Base-by-base conservation (phyloP, 441 rosid species). In the Mallotus japonicus region DNA sequence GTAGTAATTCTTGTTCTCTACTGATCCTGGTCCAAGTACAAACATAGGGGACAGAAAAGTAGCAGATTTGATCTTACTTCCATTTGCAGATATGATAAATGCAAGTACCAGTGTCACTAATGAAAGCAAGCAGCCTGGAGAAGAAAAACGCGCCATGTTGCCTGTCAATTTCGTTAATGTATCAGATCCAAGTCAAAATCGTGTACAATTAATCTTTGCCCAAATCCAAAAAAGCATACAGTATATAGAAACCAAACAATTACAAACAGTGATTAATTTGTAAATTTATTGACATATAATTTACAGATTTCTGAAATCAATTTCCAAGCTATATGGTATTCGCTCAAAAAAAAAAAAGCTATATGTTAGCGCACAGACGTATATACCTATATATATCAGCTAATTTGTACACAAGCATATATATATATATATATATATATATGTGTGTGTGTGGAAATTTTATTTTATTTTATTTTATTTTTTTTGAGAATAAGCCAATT, bases 21-120 rank as follows among this genome's bases (percentile, higher is more conserved):
- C 98, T 17, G 97, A 87, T 65, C 98, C 99, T 56, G 96, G 96
- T 73, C 84, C 85, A 67, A 90, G 81, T 56, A 73, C 91, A 73
- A 89, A 89, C 67, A 77, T 78, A 4, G 94, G 90, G 32, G 99
- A 91, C 10, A 84, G 77, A 55, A 89, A 91, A 75, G 81, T 84
- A 16, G 83, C 84, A 66, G 94, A 72, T 55, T 84, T 85, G n/a
- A 87, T 68, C 62, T 79, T 74, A 4, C 71, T 77, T 66, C 77
- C 82, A 15, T 76, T 62, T 13, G 66, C 60, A 24, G 84, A 74
- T 40, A 76, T 12, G 46, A 24, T 12, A 37, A 65, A 44, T 17
- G 64, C 62, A 49, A 73, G 58, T 2, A 65, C 12, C 10, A 73
- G 64, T 19, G 44, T 14, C 46, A 32, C 71, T 15, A 57, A 19